A percentile compares a stretch with the other conserved stretches of the same genome.
Evolutionary conservation across 768 basidiomycete species (phyloP).

Genomic region (Hygrocybe punicea): DNA sequence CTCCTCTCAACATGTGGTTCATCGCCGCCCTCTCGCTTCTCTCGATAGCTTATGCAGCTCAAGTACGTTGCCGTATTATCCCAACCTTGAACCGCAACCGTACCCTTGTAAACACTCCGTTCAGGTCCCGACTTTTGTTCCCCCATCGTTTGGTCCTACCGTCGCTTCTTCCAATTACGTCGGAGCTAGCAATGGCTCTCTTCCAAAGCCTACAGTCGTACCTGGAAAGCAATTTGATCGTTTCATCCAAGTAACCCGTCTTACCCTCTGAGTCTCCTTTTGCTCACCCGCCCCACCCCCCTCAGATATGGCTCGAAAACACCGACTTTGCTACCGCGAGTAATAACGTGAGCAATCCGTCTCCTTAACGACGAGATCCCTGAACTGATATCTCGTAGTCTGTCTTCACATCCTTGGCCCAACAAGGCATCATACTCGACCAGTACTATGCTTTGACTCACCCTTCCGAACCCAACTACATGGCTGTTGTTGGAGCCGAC

Average conservation of each 20-base stretch:
- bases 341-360: constrained; percentile 18
- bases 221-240: not conserved
- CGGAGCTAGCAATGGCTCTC: not conserved
- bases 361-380: not conserved
- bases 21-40: too few relatives aligned
- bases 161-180: not conserved
- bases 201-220: not conserved
- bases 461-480: constrained; percentile 62
- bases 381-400: not conserved
- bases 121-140: not conserved
- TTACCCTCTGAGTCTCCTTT: not conserved
- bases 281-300: not conserved
- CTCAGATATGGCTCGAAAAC: constrained; percentile 58
- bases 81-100: too few relatives aligned
- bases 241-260: not conserved
- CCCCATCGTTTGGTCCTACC: not conserved
- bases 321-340: constrained; percentile 44
- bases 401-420: constrained; percentile 38
- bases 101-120: not conserved
- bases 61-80: too few relatives aligned
- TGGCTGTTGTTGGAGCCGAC: constrained; percentile 49
- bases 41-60: too few relatives aligned
- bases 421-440: constrained; percentile 47
- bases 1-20: too few relatives aligned
- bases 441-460: constrained; percentile 52